Evolutionary conservation across 768 basidiomycete species (phyloP).

Genomic region (Mycena kentingensis): DNA sequence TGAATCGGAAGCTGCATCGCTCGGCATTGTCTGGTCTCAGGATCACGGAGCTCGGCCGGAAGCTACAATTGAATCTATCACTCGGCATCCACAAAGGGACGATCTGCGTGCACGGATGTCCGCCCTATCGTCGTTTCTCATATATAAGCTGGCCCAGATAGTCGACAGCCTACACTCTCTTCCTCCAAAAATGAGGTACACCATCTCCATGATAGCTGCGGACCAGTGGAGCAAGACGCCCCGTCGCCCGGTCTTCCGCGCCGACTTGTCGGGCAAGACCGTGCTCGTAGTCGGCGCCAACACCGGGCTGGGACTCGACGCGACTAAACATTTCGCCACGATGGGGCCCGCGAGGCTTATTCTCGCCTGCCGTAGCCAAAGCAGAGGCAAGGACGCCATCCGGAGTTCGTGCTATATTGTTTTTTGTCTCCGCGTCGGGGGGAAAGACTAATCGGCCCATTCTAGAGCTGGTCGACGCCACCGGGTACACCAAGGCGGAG

Average conservation of each 20-base stretch:
- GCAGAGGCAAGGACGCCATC: conserved; percentile 25
- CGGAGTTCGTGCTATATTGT: conserved; percentile 18
- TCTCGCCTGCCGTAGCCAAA: conserved; percentile 30
- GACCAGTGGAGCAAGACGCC: background rate
- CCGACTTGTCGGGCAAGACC: background rate
- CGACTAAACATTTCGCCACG: background rate
- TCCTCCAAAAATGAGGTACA: background rate
- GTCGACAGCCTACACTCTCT: background rate
- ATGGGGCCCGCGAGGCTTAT: conserved; percentile 34
- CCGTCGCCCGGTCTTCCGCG: background rate
- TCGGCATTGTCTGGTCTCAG: too few species aligned
- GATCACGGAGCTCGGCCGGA: too few species aligned
- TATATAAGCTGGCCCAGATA: background rate
- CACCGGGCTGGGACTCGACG: background rate
- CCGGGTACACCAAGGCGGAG: conserved; percentile 27
- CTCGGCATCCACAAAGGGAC: too few species aligned
- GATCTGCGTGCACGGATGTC: too few species aligned
- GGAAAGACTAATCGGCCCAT: too few species aligned
- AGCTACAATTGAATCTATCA: too few species aligned
- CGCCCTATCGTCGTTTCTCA: background rate
- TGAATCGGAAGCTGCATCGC: too few species aligned
- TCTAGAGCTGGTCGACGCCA: conserved; percentile 25
- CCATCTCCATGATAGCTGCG: background rate
- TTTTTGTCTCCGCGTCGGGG: background rate
- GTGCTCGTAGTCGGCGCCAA: conserved; percentile 11